A percentile compares a stretch with the other conserved stretches of the same genome.
These are phyloP conservation scores for Pyrenula massariospora DNA, from an alignment of 495 filamentous ascomycete species.

Conservation along the genomic window DNA sequence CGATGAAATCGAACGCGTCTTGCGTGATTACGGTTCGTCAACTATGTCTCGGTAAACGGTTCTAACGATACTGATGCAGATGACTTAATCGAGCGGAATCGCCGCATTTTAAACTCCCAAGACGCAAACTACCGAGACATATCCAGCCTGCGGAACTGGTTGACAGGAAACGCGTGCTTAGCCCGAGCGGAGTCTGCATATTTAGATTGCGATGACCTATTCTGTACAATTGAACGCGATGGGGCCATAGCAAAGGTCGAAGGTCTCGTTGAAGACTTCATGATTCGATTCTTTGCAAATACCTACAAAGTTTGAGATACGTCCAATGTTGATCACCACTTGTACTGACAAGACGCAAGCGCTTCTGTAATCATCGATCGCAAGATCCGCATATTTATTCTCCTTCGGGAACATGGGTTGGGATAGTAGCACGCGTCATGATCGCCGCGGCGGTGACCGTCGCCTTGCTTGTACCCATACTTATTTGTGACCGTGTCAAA, in stretches of 20 bases:
- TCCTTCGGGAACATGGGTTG: slow-evolving; percentile 13
- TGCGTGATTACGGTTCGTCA: slow-evolving; percentile 14
- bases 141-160: slow-evolving; percentile 17
- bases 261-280: slow-evolving; percentile 16
- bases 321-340: not conserved
- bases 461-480: slow-evolving; percentile 15
- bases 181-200: slow-evolving; percentile 13
- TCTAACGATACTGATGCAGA: slow-evolving; percentile 6
- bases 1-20: slow-evolving; percentile 8
- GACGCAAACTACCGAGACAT: slow-evolving; percentile 8
- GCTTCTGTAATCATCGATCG: slow-evolving; percentile 3
- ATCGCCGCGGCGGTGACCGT: slow-evolving; percentile 14
- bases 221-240: slow-evolving; percentile 9
- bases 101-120: slow-evolving; percentile 3
- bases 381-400: slow-evolving; percentile 12
- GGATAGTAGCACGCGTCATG: slow-evolving; percentile 9
- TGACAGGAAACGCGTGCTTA: slow-evolving; percentile 11
- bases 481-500: slow-evolving; percentile 14
- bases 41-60: no score
- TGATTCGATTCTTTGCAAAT: slow-evolving; percentile 15
- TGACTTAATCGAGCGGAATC: slow-evolving; percentile 5
- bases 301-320: slow-evolving; percentile 13
- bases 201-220: slow-evolving; percentile 9
- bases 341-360: not conserved
- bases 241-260: slow-evolving; percentile 13